Evolutionary conservation across 768 basidiomycete genomes (phyloP).

Genomic region (Boletus pseudopeckii): DNA sequence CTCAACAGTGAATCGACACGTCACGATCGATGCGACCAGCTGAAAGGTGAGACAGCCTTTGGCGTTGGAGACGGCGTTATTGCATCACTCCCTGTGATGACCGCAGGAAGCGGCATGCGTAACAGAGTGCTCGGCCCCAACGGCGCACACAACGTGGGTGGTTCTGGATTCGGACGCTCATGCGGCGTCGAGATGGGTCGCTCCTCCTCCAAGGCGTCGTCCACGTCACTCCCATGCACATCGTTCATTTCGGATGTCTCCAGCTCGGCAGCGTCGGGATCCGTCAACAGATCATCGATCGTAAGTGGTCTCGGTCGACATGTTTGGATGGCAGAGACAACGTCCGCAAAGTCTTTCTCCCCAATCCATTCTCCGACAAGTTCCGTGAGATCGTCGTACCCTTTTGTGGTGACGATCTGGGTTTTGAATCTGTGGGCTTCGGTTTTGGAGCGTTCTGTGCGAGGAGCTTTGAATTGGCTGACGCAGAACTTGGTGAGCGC

Average conservation of each 20-base stretch:
- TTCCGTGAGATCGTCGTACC: conserved; percentile 50
- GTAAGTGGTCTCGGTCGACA: conserved; percentile 23
- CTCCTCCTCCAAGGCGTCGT: conserved; percentile 23
- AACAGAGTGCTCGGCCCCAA: conserved; percentile 37
- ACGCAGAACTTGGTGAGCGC: conserved; percentile 86
- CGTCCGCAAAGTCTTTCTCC: conserved; percentile 55
- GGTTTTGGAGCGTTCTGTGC: conserved; percentile 52
- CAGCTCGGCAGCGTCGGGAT: background rate
- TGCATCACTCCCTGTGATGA: conserved; percentile 42
- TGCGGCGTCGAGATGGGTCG: conserved; percentile 42
- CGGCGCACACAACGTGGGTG: conserved; percentile 47
- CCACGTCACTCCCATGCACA: background rate
- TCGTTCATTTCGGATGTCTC: background rate
- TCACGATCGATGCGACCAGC: conserved; percentile 9
- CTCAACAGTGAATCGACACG: no score
- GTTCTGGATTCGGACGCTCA: conserved; percentile 56
- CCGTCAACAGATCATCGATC: conserved; percentile 3
- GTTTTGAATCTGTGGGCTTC: conserved; percentile 57
- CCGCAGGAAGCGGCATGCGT: conserved; percentile 35
- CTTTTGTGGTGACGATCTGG: conserved; percentile 56
- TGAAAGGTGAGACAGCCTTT: conserved; percentile 13
- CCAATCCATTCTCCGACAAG: conserved; percentile 56
- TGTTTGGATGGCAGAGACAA: conserved; percentile 45
- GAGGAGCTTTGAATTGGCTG: conserved; percentile 72
- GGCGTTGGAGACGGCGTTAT: conserved; percentile 46